Conservation (phyloP, 768 basidiomycete genomes). For the Phanerochaete carnosa region DNA sequence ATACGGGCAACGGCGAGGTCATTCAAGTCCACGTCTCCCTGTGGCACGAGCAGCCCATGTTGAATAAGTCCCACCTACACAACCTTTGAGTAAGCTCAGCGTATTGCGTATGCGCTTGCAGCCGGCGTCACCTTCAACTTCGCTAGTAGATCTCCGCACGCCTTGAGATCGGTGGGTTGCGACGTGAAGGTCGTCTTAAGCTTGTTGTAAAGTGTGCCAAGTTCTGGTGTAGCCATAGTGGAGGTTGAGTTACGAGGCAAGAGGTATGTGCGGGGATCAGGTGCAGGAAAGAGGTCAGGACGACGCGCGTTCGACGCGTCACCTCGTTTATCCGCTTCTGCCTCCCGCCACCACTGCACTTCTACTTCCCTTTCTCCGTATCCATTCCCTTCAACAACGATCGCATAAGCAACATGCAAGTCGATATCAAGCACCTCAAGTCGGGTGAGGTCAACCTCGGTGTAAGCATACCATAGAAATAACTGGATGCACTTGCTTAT, state of each 20-base stretch:
- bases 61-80: constrained; percentile 73
- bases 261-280: not conserved
- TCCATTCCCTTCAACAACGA: constrained; percentile 15
- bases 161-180: constrained; percentile 64
- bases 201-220: constrained; percentile 61
- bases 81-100: not conserved
- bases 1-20: constrained; percentile 75
- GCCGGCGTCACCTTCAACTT: constrained; percentile 64
- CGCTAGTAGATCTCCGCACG: constrained; percentile 57
- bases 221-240: constrained; percentile 48
- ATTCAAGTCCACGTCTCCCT: constrained; percentile 53
- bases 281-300: constrained; percentile 8
- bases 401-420: constrained; percentile 43
- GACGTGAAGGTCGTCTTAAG: constrained; percentile 65
- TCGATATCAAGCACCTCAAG: constrained; percentile 88
- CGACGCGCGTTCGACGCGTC: constrained; percentile 39
- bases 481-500: not conserved
- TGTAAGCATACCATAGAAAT: constrained; percentile 46
- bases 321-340: constrained; percentile 24
- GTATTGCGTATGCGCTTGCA: not conserved
- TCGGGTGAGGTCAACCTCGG: constrained; percentile 95
- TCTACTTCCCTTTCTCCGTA: constrained; percentile 23
- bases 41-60: constrained; percentile 73
- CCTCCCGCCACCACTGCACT: constrained; percentile 16
- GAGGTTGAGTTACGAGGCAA: constrained; percentile 11